Evolutionary conservation across 2,329 filamentous ascomycete genomes (phyloP).

Genomic region (Malbranchea zuffiana): DNA sequence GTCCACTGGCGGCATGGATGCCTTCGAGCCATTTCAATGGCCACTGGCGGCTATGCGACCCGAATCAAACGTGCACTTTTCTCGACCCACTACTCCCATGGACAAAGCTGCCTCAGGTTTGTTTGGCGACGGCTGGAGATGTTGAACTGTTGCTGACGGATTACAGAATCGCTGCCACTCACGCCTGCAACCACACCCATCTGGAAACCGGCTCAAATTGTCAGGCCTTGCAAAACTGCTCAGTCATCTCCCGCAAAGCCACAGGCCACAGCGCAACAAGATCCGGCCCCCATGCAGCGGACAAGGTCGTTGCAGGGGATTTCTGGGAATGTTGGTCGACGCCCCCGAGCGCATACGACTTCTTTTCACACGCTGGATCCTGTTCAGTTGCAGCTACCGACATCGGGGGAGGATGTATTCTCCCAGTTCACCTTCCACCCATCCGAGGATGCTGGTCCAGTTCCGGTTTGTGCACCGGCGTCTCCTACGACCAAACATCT

Average conservation of each 20-base stretch:
- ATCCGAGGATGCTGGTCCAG: conserved; percentile 16
- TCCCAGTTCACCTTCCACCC: conserved; percentile 13
- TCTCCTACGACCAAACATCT: conserved; percentile 40
- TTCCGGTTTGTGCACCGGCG: conserved; percentile 20
- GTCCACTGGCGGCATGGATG: conserved; percentile 30
- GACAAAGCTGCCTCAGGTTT: conserved; percentile 46
- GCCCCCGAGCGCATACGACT: conserved; percentile 42
- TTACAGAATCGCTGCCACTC: conserved; percentile 39
- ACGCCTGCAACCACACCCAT: conserved; percentile 57
- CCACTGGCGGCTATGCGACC: conserved; percentile 25
- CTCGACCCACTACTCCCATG: conserved; percentile 52
- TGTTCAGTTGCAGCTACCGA: conserved; percentile 42
- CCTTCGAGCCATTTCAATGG: conserved; percentile 33
- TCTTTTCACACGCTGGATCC: conserved; percentile 37
- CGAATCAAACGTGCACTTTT: conserved; percentile 22
- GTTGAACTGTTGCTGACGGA: too few species aligned
- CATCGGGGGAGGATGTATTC: conserved; percentile 13
- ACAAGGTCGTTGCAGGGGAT: conserved; percentile 39
- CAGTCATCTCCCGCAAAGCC: conserved; percentile 32
- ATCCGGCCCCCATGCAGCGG: conserved; percentile 34
- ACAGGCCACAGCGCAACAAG: conserved; percentile 24
- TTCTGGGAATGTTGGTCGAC: conserved; percentile 23
- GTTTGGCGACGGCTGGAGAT: not conserved
- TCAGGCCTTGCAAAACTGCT: conserved; percentile 30
- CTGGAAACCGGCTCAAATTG: conserved; percentile 29